phyloP scores from a whole-genome alignment of 768 basidiomycete genomes.

The Brasilioporus rufonigricans region DNA sequence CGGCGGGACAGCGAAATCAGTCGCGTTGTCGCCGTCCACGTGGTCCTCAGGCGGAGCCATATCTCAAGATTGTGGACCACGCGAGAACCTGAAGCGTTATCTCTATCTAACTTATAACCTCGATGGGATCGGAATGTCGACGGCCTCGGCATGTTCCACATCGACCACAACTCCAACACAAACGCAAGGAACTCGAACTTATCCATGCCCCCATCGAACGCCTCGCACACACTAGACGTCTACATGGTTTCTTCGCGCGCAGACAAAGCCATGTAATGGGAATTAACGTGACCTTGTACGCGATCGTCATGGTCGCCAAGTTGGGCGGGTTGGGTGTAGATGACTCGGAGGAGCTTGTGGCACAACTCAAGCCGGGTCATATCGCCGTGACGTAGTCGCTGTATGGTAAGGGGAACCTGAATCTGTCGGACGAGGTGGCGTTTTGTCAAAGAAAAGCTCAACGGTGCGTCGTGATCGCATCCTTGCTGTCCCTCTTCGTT shows the following conservation, averaged over 20 bases:
- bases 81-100: slow-evolving; percentile 55
- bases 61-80: slow-evolving; percentile 55
- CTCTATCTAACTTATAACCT: slow-evolving; percentile 68
- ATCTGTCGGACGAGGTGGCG: slow-evolving; percentile 65
- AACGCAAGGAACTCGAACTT: slow-evolving; percentile 62
- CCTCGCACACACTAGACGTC: slow-evolving; percentile 61
- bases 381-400: slow-evolving; percentile 60
- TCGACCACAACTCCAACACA: too few species aligned
- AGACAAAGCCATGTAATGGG: slow-evolving; percentile 26
- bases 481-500: too few species aligned
- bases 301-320: slow-evolving; percentile 45
- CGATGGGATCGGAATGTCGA: slow-evolving; percentile 53
- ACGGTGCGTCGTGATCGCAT: slow-evolving; percentile 43
- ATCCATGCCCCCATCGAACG: slow-evolving; percentile 62
- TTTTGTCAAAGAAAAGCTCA: slow-evolving; percentile 70
- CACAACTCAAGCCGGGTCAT: slow-evolving; percentile 42
- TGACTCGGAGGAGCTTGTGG: slow-evolving; percentile 29
- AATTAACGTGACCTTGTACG: slow-evolving; percentile 34
- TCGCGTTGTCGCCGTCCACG: slow-evolving; percentile 86
- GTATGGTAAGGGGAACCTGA: slow-evolving; percentile 69
- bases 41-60: slow-evolving; percentile 64
- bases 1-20: slow-evolving; percentile 69
- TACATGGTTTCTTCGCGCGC: slow-evolving; percentile 47
- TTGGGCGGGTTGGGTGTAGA: slow-evolving; percentile 26
- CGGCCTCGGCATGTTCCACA: slow-evolving; percentile 28